Conservation (phyloP, 2,329 filamentous ascomycete genomes). For the Microdochium trichocladiopsis region DNA sequence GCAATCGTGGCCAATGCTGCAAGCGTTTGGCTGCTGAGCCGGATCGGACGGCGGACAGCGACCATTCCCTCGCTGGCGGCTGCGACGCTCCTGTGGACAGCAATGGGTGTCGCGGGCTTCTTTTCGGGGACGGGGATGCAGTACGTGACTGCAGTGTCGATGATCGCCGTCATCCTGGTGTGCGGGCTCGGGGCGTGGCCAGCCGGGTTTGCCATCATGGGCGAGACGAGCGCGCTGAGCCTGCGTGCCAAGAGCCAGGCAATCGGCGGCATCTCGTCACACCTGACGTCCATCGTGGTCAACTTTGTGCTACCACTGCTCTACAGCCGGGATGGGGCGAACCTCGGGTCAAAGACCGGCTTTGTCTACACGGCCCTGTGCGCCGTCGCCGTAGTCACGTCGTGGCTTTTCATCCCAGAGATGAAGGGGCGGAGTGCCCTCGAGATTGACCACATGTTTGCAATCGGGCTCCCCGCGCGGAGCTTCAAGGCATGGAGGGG, state of each 20-base stretch:
- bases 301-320: constrained; percentile 42
- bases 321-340: constrained; percentile 31
- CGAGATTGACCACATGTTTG: constrained; percentile 38
- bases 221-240: constrained; percentile 23
- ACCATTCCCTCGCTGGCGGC: constrained; percentile 24
- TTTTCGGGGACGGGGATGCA: constrained; percentile 27
- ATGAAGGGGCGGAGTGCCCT: constrained; percentile 39
- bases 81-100: constrained; percentile 29
- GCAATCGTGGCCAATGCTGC: constrained; percentile 35
- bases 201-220: constrained; percentile 24
- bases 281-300: constrained; percentile 18
- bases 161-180: constrained; percentile 36
- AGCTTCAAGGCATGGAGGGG: constrained; percentile 11
- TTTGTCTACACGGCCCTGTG: constrained; percentile 30
- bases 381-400: constrained; percentile 22
- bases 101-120: constrained; percentile 39
- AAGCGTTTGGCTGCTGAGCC: constrained; percentile 34
- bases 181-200: constrained; percentile 30
- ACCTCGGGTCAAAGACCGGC: constrained; percentile 31
- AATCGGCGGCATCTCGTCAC: constrained; percentile 13
- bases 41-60: constrained; percentile 30
- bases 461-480: constrained; percentile 15
- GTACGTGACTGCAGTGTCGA: constrained; percentile 28
- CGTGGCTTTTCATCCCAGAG: constrained; percentile 42
- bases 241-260: constrained; percentile 29